Evolutionary conservation across 192 early-diverging fungal species (phyloP).

Genomic region (Backusella australiensis): DNA sequence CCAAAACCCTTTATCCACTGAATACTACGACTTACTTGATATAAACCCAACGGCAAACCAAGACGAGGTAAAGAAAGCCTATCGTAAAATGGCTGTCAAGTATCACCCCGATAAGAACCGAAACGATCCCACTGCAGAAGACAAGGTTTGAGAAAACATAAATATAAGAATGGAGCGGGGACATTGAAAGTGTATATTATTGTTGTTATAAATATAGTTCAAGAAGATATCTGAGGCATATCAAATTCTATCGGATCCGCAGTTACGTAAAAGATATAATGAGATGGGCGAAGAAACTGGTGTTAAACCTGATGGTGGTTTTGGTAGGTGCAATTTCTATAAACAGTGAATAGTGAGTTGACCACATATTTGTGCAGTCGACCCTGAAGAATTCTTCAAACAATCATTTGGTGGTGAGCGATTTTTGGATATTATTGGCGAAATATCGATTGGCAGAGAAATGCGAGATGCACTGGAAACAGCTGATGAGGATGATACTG

Average conservation of each 20-base stretch:
- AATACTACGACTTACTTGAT: constrained; percentile 89
- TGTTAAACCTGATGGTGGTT: constrained; percentile 58
- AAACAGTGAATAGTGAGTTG: background rate
- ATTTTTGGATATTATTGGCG: constrained; percentile 97
- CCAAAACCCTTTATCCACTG: constrained; percentile 75
- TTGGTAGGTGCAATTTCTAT: constrained; percentile 41
- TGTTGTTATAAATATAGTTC: constrained; percentile 51
- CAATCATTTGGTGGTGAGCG: constrained; percentile 97
- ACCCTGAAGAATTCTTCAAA: constrained; percentile 94
- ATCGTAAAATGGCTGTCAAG: constrained; percentile 78
- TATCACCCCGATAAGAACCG: constrained; percentile 90
- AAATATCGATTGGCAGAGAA: constrained; percentile 93
- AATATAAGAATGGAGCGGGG: background rate
- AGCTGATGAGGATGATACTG: constrained; percentile 54
- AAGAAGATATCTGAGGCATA: constrained; percentile 97
- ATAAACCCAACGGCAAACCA: constrained; percentile 71
- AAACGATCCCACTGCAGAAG: constrained; percentile 37
- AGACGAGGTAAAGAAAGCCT: constrained; percentile 91
- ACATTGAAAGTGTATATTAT: background rate
- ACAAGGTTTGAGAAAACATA: constrained; percentile 17
- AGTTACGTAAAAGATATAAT: constrained; percentile 86
- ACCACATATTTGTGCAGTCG: constrained; percentile 50
- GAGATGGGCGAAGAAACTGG: constrained; percentile 71
- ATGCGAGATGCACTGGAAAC: constrained; percentile 78
- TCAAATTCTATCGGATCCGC: constrained; percentile 91